Conservation (phyloP, 805 yeast genomes). For the Metschnikowia cerradonensis region DNA sequence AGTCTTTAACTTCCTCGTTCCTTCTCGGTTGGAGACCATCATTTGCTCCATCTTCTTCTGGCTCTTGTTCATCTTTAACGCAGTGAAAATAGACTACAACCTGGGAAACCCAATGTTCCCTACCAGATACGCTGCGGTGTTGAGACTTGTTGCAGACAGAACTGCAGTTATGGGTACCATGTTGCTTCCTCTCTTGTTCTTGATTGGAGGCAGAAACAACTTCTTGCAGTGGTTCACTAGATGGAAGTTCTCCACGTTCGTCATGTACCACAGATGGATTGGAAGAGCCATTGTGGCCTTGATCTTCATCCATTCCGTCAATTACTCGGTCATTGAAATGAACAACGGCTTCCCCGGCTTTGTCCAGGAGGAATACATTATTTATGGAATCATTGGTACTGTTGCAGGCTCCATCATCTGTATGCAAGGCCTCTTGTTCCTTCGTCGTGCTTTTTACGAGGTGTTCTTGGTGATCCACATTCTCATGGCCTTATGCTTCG, state of each 20-base stretch:
- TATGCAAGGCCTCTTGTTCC: slow-evolving; percentile 16
- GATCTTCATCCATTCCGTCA: slow-evolving; percentile 15
- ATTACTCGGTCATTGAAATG: slow-evolving; percentile 8
- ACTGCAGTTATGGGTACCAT: slow-evolving; percentile 17
- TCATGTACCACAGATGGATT: slow-evolving; percentile 18
- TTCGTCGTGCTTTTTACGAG: slow-evolving; percentile 17
- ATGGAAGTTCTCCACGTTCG: slow-evolving; percentile 18
- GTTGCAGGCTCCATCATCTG: slow-evolving; percentile 13
- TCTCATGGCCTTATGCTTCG: slow-evolving; percentile 13
- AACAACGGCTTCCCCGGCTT: not conserved
- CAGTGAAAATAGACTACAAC: slow-evolving; percentile 21
- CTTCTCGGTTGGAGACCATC: slow-evolving; percentile 22
- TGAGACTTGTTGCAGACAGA: slow-evolving; percentile 14
- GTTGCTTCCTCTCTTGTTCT: slow-evolving; percentile 16
- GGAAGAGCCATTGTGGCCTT: slow-evolving; percentile 15
- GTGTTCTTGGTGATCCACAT: slow-evolving; percentile 17
- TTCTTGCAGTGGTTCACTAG: slow-evolving; percentile 19
- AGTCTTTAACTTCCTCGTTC: slow-evolving; percentile 26
- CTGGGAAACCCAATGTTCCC: slow-evolving; percentile 35
- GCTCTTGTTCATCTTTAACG: slow-evolving; percentile 11
- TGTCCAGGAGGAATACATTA: slow-evolving; percentile 9
- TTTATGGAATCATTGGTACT: slow-evolving; percentile 14
- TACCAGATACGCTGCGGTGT: slow-evolving; percentile 7
- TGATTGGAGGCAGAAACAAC: slow-evolving; percentile 20
- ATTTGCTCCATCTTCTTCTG: slow-evolving; percentile 19